These are phyloP conservation scores for Penstemon eatonii DNA, from an alignment of 257 asterid species.

Conservation along the genomic window DNA sequence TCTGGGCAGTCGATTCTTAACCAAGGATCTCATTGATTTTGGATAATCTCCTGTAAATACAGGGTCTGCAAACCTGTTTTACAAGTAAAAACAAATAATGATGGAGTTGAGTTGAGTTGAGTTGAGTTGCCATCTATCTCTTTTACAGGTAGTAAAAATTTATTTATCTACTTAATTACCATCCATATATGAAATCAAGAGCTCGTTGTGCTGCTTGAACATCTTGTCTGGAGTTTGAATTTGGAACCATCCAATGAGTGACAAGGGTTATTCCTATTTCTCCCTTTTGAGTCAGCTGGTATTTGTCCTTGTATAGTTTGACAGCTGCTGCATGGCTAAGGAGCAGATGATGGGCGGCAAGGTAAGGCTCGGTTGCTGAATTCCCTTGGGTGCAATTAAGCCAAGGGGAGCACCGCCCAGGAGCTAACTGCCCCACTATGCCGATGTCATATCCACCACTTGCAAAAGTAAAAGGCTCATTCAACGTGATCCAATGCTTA, in stretches of 20 bases:
- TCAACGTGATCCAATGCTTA: conserved; percentile 57
- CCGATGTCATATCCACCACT: conserved; percentile 49
- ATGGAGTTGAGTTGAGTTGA: too few species aligned
- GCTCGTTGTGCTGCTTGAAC: conserved; percentile 50
- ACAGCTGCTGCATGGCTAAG: conserved; percentile 50
- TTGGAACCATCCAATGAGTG: conserved; percentile 49
- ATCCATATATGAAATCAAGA: conserved; percentile 61
- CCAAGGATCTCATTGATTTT: conserved; percentile 35
- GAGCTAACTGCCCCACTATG: conserved; percentile 25
- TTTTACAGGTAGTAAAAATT: background rate
- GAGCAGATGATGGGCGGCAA: conserved; percentile 52
- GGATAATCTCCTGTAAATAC: conserved; percentile 56
- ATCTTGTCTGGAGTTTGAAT: conserved; percentile 36
- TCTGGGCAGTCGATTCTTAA: conserved; percentile 48
- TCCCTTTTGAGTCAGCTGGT: conserved; percentile 54
- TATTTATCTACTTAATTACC: conserved; percentile 35
- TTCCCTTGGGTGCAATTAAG: conserved; percentile 45
- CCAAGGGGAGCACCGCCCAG: conserved; percentile 59
- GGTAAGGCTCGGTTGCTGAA: conserved; percentile 61
- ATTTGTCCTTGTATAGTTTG: conserved; percentile 42
- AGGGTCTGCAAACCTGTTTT: conserved; percentile 48
- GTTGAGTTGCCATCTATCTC: background rate
- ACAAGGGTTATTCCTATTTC: conserved; percentile 49
- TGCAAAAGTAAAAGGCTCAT: conserved; percentile 43
- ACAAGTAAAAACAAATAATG: too few species aligned